A percentile compares a stretch with the other conserved stretches of the same genome.
phyloP scores from a whole-genome alignment of 1,284 basidiomycete genomes.

The Farysia itapuensis region DNA sequence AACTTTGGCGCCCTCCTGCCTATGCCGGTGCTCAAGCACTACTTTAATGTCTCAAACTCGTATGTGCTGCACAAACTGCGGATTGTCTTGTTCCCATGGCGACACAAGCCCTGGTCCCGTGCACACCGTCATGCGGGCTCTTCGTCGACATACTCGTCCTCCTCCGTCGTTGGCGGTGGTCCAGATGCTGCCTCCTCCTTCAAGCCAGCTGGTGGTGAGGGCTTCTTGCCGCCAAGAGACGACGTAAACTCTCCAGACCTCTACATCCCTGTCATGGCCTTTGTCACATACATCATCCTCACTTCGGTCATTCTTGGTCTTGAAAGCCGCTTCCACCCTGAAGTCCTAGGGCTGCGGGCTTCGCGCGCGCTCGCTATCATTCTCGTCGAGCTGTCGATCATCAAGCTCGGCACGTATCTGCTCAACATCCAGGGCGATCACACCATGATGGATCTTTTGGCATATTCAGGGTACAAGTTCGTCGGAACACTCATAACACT shows the following conservation, averaged over 20 bases:
- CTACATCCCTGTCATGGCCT: conserved; percentile 94
- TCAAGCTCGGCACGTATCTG: conserved; percentile 88
- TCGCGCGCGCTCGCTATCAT: conserved; percentile 68
- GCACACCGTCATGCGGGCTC: conserved; percentile 40
- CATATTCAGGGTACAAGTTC: conserved; percentile 95
- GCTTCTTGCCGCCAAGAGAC: conserved; percentile 82
- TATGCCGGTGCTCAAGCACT: conserved; percentile 72
- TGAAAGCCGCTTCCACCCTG: conserved; percentile 80
- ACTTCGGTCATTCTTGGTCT: conserved; percentile 79
- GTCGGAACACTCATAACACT: conserved; percentile 64
- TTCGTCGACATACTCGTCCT: neutral
- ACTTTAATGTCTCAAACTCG: conserved; percentile 94
- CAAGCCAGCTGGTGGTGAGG: conserved; percentile 25
- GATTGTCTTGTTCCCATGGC: conserved; percentile 93
- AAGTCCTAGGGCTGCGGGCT: conserved; percentile 82
- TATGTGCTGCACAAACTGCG: conserved; percentile 90
- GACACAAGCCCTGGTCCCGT: conserved; percentile 65
- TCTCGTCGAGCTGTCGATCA: conserved; percentile 74
- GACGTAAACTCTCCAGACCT: conserved; percentile 95
- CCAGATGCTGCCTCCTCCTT: conserved; percentile 15
- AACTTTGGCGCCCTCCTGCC: conserved; percentile 64
- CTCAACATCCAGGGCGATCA: conserved; percentile 78
- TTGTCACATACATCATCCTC: conserved; percentile 92
- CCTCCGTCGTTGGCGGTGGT: conserved; percentile 6
- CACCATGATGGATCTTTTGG: conserved; percentile 65